phyloP scores from a whole-genome alignment of 2,329 filamentous ascomycete species.

The Bipolaris sorokiniana region DNA sequence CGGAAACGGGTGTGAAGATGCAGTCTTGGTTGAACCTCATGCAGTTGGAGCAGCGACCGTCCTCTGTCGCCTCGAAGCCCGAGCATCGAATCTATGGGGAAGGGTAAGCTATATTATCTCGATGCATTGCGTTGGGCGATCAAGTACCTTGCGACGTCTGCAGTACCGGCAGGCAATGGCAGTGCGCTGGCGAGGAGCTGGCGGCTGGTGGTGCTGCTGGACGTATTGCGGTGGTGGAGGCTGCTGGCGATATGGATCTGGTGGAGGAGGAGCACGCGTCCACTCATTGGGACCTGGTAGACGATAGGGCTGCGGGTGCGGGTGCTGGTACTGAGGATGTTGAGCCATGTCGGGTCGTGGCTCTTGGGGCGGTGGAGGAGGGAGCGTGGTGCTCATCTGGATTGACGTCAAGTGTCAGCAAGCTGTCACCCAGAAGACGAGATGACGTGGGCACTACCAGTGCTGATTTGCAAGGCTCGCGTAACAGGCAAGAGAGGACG shows the following conservation, averaged over 20 bases:
- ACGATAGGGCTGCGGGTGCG: constrained; percentile 53
- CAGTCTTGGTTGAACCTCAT: constrained; percentile 77
- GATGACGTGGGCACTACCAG: constrained; percentile 9
- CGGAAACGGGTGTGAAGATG: constrained; percentile 77
- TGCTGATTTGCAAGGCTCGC: neutral
- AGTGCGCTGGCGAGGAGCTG: constrained; percentile 65
- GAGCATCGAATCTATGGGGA: constrained; percentile 71
- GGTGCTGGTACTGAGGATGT: constrained; percentile 50
- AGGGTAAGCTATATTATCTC: constrained; percentile 20
- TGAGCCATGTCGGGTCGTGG: constrained; percentile 55
- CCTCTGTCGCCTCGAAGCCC: constrained; percentile 73
- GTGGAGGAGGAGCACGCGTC: constrained; percentile 50
- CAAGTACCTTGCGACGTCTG: constrained; percentile 62
- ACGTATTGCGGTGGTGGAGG: constrained; percentile 51
- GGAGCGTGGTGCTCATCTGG: constrained; percentile 43
- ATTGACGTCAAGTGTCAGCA: constrained; percentile 30
- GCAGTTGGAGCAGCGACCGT: constrained; percentile 76
- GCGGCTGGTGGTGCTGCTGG: constrained; percentile 49
- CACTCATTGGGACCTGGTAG: constrained; percentile 56
- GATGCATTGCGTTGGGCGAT: neutral
- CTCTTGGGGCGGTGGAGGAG: constrained; percentile 44
- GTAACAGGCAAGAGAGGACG: neutral
- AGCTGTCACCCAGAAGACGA: constrained; percentile 17
- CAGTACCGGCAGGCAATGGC: constrained; percentile 68
- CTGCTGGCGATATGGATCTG: constrained; percentile 49